Conservation (phyloP, 495 filamentous ascomycete species). For the Tricharina praecox region DNA sequence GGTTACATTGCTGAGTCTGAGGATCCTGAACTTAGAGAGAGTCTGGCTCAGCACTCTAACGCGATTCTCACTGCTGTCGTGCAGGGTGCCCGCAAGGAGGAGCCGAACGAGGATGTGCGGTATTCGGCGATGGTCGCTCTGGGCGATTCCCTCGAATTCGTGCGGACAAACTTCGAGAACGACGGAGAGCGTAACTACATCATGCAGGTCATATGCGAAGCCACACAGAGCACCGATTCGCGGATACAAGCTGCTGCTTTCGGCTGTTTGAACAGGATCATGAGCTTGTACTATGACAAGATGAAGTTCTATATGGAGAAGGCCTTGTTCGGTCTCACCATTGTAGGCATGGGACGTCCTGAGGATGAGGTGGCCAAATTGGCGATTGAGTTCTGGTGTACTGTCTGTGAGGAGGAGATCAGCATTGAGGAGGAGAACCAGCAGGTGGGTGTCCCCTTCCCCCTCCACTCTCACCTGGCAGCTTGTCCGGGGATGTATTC, state of each 20-base stretch:
- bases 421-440: constrained; percentile 92
- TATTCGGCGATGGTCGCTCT: constrained; percentile 83
- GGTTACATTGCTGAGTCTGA: constrained; percentile 96
- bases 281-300: constrained; percentile 95
- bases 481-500: not conserved
- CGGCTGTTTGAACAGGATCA: constrained; percentile 93
- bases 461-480: too few relatives aligned
- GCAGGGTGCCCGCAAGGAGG: constrained; percentile 91
- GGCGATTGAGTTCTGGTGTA: constrained; percentile 98
- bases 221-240: constrained; percentile 75
- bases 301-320: constrained; percentile 99
- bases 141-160: constrained; percentile 94
- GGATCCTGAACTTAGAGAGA: constrained; percentile 67
- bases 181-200: constrained; percentile 99
- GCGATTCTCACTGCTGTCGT: constrained; percentile 95
- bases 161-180: constrained; percentile 93
- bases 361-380: constrained; percentile 97
- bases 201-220: constrained; percentile 99
- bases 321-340: constrained; percentile 93
- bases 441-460: constrained; percentile 48
- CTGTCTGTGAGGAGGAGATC: constrained; percentile 95
- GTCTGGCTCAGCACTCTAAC: constrained; percentile 73
- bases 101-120: constrained; percentile 74
- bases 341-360: constrained; percentile 93
- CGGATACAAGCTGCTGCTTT: constrained; percentile 90